Conservation (phyloP, 2,329 filamentous ascomycete genomes). For the Neospermospora avenae region DNA sequence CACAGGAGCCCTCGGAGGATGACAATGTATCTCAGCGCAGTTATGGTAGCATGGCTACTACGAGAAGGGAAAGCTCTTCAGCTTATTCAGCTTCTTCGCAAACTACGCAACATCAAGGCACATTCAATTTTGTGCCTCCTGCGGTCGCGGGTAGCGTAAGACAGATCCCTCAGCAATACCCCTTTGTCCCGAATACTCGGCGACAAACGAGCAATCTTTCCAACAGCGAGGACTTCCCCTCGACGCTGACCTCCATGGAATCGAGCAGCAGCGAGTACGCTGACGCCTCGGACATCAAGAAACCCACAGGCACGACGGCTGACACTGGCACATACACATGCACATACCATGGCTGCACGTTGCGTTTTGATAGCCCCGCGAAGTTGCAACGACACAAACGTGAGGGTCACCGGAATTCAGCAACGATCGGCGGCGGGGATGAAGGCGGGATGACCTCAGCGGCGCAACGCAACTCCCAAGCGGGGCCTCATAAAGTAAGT, state of each 20-base stretch:
- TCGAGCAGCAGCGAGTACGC: constrained; percentile 39
- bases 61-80: constrained; percentile 38
- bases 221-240: constrained; percentile 31
- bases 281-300: constrained; percentile 32
- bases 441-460: constrained; percentile 46
- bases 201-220: constrained; percentile 30
- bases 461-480: constrained; percentile 74
- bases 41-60: constrained; percentile 42
- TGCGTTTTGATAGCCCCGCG: constrained; percentile 82
- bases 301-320: constrained; percentile 62
- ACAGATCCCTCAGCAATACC: constrained; percentile 34
- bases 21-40: constrained; percentile 39
- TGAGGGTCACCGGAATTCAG: constrained; percentile 82
- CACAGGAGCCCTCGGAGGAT: constrained; percentile 34
- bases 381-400: constrained; percentile 94
- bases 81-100: constrained; percentile 34
- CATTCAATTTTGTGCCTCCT: constrained; percentile 46
- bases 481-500: constrained; percentile 72
- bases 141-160: constrained; percentile 32
- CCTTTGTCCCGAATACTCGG: constrained; percentile 31
- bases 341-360: constrained; percentile 86
- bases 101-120: constrained; percentile 30
- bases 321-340: constrained; percentile 93
- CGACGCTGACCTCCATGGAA: constrained; percentile 40
- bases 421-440: constrained; percentile 41